phyloP scores from a whole-genome alignment of 352 stramenopile species.

The Pythium phragmiticola region DNA sequence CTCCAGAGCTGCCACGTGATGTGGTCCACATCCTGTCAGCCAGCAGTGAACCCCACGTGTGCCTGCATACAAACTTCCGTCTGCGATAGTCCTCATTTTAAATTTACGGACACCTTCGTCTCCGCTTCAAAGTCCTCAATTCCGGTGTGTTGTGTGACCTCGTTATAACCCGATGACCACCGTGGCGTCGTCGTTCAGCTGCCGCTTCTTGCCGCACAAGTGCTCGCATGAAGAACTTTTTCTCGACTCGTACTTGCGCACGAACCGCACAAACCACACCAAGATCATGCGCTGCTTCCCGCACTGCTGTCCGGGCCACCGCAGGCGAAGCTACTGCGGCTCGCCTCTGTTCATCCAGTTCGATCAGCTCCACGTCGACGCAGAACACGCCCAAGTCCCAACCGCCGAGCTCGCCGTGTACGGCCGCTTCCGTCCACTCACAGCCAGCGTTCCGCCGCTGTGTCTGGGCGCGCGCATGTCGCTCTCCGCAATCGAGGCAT shows the following conservation, averaged over 20 bases:
- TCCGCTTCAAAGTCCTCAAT: no score
- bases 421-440: conserved; percentile 38
- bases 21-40: no score
- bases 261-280: conserved; percentile 4
- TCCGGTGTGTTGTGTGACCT: no score
- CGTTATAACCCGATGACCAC: no score
- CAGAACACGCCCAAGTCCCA: background rate
- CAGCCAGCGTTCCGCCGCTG: background rate
- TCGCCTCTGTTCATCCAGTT: conserved; percentile 34
- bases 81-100: no score
- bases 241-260: background rate
- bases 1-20: no score
- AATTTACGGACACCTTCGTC: no score
- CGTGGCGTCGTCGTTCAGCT: no score
- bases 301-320: conserved; percentile 44
- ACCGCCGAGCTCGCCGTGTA: conserved; percentile 35
- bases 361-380: conserved; percentile 1
- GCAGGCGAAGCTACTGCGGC: conserved; percentile 44
- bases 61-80: no score
- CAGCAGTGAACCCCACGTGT: no score
- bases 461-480: background rate
- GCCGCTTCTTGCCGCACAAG: no score
- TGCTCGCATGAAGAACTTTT: background rate
- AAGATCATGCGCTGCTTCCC: conserved; percentile 35
- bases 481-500: conserved; percentile 4